A percentile compares a stretch with the other conserved stretches of the same genome.
Evolutionary conservation across 495 filamentous ascomycete genomes (phyloP).

Genomic region (Echria macrotheca): DNA sequence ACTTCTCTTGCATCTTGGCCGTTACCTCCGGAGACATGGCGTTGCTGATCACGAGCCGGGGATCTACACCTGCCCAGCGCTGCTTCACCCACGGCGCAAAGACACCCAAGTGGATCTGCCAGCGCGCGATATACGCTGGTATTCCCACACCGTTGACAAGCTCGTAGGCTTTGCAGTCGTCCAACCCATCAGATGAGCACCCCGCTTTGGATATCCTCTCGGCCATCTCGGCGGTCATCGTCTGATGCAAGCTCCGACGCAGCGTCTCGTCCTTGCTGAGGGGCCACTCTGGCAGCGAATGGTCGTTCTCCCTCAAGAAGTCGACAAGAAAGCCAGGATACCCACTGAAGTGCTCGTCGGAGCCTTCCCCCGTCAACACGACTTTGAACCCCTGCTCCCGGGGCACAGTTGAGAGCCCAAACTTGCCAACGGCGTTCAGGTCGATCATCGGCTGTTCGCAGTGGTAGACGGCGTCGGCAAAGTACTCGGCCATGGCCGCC

Average conservation of each 20-base stretch:
- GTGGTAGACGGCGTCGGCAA: constrained; percentile 47
- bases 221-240: neutral
- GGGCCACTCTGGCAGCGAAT: constrained; percentile 24
- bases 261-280: constrained; percentile 10
- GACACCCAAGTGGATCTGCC: neutral
- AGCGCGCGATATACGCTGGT: neutral
- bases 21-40: constrained; percentile 10
- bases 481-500: constrained; percentile 34
- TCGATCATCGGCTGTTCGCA: constrained; percentile 42
- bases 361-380: constrained; percentile 48
- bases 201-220: neutral
- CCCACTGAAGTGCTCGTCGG: constrained; percentile 50
- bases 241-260: constrained; percentile 9
- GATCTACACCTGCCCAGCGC: constrained; percentile 10
- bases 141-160: constrained; percentile 2
- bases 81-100: constrained; percentile 13
- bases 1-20: constrained; percentile 31
- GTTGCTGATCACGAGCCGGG: constrained; percentile 14
- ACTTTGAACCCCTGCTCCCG: constrained; percentile 44
- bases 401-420: constrained; percentile 38
- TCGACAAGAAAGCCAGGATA: constrained; percentile 41
- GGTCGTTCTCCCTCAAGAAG: constrained; percentile 41
- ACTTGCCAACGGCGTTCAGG: constrained; percentile 45
- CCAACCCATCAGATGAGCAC: neutral
- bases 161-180: neutral